phyloP scores from a whole-genome alignment of 78 protist species.

The Speleostelium caveatum region DNA sequence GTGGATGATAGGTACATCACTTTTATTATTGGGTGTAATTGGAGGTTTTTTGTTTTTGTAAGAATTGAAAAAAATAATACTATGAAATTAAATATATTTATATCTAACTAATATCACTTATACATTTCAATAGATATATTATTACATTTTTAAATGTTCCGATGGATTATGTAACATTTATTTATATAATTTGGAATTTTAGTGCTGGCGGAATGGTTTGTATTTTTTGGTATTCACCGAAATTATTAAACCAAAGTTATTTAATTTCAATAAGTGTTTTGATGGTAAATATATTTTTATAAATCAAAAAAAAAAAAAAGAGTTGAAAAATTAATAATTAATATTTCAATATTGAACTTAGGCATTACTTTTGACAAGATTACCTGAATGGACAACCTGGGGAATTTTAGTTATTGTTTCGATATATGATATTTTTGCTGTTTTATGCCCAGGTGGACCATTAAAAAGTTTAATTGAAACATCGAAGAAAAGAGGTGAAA shows the following conservation, averaged over 20 bases:
- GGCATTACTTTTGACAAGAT: conserved; percentile 87
- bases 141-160: conserved; percentile 49
- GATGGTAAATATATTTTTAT: too few relatives aligned
- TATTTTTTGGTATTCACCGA: conserved; percentile 89
- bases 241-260: conserved; percentile 60
- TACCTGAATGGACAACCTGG: conserved; percentile 98
- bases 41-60: conserved; percentile 81
- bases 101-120: not conserved
- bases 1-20: conserved; percentile 77
- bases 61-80: too few relatives aligned
- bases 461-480: conserved; percentile 93
- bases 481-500: conserved; percentile 93
- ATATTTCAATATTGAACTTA: too few relatives aligned
- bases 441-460: conserved; percentile 96
- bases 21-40: conserved; percentile 74
- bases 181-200: conserved; percentile 92
- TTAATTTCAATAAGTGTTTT: conserved; percentile 50
- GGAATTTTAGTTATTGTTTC: conserved; percentile 89
- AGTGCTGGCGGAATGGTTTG: conserved; percentile 89
- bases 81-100: not conserved
- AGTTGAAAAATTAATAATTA: not conserved
- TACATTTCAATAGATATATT: conserved; percentile 1
- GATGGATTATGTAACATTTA: conserved; percentile 80
- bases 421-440: conserved; percentile 91
- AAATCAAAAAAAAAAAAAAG: too few relatives aligned